Conservation (phyloP, 352 stramenopile genomes). For the Globisporangium echinulatum region DNA sequence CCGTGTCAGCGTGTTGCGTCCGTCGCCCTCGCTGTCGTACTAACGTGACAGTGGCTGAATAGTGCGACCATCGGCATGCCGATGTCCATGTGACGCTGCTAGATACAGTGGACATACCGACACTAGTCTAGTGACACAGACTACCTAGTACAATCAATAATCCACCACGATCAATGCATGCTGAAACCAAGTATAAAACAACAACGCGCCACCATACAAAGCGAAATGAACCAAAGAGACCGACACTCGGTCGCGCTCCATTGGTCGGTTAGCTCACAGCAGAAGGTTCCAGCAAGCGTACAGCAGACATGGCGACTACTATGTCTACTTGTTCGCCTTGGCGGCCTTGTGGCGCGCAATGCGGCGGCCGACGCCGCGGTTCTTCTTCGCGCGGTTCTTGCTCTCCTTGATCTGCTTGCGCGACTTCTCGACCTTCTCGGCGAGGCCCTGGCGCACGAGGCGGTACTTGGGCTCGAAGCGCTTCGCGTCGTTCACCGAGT, state of each 20-base stretch:
- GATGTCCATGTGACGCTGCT: too few species aligned
- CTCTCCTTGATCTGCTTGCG: constrained; percentile 99
- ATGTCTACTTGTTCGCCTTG: constrained; percentile 92
- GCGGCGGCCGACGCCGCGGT: constrained; percentile 95
- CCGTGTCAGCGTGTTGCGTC: too few species aligned
- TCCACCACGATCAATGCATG: too few species aligned
- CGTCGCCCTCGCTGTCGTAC: too few species aligned
- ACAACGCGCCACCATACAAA: not conserved
- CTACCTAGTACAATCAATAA: too few species aligned
- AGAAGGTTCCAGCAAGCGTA: not conserved
- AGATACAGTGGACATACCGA: too few species aligned
- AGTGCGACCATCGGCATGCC: too few species aligned
- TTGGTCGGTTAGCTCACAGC: constrained; percentile 19
- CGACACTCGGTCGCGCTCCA: constrained; percentile 6
- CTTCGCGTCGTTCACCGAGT: constrained; percentile 96
- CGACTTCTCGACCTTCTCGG: constrained; percentile 95
- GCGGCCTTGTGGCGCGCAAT: constrained; percentile 99
- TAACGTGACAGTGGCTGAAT: too few species aligned
- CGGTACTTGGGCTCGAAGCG: constrained; percentile 99
- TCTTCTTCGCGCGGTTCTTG: constrained; percentile 99
- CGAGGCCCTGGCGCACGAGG: constrained; percentile 88
- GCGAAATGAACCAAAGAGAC: constrained; percentile 1
- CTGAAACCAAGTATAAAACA: not conserved
- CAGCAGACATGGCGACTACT: constrained; percentile 11
- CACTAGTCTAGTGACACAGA: too few species aligned